Base-by-base conservation (phyloP, 1,284 basidiomycete species). In the Cryptococcus jaspeensis region DNA sequence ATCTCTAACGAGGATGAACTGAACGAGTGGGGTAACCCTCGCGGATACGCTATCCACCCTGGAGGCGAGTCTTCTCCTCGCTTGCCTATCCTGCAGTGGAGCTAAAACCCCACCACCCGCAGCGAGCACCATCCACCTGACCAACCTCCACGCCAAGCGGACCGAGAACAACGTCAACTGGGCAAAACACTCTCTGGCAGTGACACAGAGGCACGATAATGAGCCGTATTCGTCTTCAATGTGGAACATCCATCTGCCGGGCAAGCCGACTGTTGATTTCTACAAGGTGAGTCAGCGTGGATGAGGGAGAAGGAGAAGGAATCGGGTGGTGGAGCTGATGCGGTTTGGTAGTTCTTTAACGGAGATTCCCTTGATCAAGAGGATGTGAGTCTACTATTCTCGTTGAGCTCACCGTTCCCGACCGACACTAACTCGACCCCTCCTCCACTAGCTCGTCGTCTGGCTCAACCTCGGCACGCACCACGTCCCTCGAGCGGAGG, bases 191-290 rank as follows among this genome's bases (percentile, higher is more conserved):
- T 84, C 85, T 65, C 73, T 87, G 11, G 83, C 83, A 0, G 81
- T 87, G 6, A 82, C 84, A 1, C 57, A 71, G 55, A 79, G 82
- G 44, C 85, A 86, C 72, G 85, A 86, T 23, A 81, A 79, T 1
- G 85, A 87, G 69, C 84, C 82, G 2, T 77, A 76, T 0, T 83
- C 82, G 12, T 83, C 81, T 58, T 79, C 76, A 41, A 81, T 81
- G 71, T 86, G 84, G 84, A 87, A 87, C 71, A 78, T 83, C 56
- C 82, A 87, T 64, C 73, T 86, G 2, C 84, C 85, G 1, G 84
- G 82, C 1, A 69, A 68, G 2, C 85, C 85, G 1, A 76, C 81
- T 16, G 83, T 86, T 51, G 80, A 87, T 65, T 87, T 85, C 70
- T 80, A 84, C 60, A 68, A 70, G 48, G 64, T 66, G 37, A 18